Percentiles rank a stretch among this genome's conserved stretches.
Conservation (phyloP, 495 filamentous ascomycete species). For the Tuber melanosporum region DNA sequence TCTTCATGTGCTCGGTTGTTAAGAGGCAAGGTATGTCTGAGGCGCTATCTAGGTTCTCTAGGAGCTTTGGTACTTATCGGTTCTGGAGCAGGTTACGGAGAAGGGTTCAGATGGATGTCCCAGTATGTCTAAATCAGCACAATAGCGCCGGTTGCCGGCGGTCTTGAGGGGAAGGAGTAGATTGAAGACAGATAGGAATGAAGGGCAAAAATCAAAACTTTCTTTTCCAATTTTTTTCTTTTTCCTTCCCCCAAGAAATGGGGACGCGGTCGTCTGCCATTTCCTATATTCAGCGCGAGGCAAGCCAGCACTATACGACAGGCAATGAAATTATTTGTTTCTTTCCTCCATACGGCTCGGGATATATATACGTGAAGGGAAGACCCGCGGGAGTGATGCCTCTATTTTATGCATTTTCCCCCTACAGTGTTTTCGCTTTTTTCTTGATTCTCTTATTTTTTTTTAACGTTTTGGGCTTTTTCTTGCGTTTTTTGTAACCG, state of each 20-base stretch:
- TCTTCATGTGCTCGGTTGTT: conserved; percentile 98
- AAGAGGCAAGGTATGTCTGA: conserved; percentile 77
- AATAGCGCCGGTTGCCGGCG: not conserved
- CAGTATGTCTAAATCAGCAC: conserved; percentile 58
- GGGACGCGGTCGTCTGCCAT: not conserved
- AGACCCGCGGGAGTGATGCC: not conserved
- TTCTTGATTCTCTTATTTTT: conserved; percentile 30
- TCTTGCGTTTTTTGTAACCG: conserved; percentile 20
- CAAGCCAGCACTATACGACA: not conserved
- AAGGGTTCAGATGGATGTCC: conserved; percentile 72
- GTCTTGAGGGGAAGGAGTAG: not conserved
- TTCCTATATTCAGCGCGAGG: not conserved
- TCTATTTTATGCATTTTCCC: not conserved
- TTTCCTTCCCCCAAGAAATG: not conserved
- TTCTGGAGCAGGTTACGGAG: conserved; percentile 55
- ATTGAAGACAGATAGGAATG: not conserved
- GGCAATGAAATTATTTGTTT: not conserved
- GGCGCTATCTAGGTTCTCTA: conserved; percentile 11
- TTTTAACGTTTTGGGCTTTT: conserved; percentile 21
- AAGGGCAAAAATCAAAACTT: not conserved
- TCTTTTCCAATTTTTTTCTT: not conserved
- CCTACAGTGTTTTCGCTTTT: not conserved
- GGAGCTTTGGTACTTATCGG: conserved; percentile 12
- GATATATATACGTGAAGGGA: not conserved
- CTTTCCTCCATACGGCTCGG: not conserved